Base-by-base conservation (phyloP, 106 monocot species). In the Dendrobium officinale region DNA sequence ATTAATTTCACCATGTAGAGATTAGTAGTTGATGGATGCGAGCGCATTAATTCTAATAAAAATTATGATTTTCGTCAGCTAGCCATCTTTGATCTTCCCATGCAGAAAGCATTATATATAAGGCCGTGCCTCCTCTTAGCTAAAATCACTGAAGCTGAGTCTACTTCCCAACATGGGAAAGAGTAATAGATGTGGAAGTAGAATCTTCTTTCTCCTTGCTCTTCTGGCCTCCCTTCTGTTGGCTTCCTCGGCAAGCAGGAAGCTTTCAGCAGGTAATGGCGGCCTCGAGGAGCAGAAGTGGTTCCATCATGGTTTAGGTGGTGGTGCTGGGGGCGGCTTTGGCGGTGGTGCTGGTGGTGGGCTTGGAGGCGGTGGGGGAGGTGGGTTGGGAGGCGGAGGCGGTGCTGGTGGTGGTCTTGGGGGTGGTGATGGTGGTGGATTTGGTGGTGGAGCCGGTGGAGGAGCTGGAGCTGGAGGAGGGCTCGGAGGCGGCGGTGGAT, bases 1-100 rank as follows among this genome's bases (percentile, higher is more conserved):
- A 66, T 66, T 66, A 66, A 66, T 3, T 66, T 66, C 64, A 5
- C 0, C n/a, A 20, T 3, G 37, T 33, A 70, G 4, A 31, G 33
- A 31, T 31, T 70, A 33, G 70, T 70, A 9, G 70, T 70, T 70
- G 70, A 70, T 31, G 37, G 70, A 70, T 70, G 70, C 33, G 70
- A 70, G 70, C 4, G 70, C 70, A 70, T 70, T 70, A 9, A 70
- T 33, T 31, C 10, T 11, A 11, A 27, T 70, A 31, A 51, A 3
- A 51, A 51, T 15, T 15, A 13, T 51, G 1, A 15, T 16, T 15
- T 13, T 51, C 51, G 33, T 9, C 70, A 0, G 37, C 15, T 33
- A 31, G 31, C 31, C 31, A 31, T 31, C 31, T 31, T 31, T 31
- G 31, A 70, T 27, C 33, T 5, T 45, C 45, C 9, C 45, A 45